Conservation (phyloP, 345 rosid species). For the Laguncularia racemosa region DNA sequence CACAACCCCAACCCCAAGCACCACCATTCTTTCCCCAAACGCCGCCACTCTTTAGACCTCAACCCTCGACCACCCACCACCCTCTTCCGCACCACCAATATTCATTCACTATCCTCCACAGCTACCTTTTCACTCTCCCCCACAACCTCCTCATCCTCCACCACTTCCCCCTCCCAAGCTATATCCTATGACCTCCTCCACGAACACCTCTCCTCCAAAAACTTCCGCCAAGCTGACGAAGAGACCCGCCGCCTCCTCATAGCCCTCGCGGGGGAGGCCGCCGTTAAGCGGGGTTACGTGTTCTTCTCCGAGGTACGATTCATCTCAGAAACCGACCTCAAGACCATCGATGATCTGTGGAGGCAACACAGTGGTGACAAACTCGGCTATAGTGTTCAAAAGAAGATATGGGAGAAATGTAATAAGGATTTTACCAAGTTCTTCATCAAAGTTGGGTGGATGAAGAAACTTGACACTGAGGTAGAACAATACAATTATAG, state of each 20-base stretch:
- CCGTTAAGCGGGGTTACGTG: slow-evolving; percentile 75
- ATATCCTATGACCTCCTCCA: slow-evolving; percentile 57
- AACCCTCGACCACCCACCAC: slow-evolving; percentile 5
- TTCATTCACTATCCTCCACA: slow-evolving; percentile 11
- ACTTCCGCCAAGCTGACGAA: slow-evolving; percentile 85
- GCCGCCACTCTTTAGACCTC: slow-evolving; percentile 17
- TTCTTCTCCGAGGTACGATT: slow-evolving; percentile 93
- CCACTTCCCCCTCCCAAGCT: slow-evolving; percentile 30
- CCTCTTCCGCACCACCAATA: slow-evolving; percentile 4
- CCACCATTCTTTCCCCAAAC: slow-evolving; percentile 23
- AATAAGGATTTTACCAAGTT: slow-evolving; percentile 65
- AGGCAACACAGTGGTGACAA: slow-evolving; percentile 48
- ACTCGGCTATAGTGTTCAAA: slow-evolving; percentile 84
- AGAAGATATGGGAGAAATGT: slow-evolving; percentile 51
- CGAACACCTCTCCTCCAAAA: slow-evolving; percentile 44
- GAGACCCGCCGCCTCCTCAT: slow-evolving; percentile 84
- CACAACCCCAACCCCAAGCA: slow-evolving; percentile 17
- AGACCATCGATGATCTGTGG: slow-evolving; percentile 76
- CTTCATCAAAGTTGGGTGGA: slow-evolving; percentile 83
- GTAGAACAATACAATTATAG: slow-evolving; percentile 77
- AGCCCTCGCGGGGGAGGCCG: slow-evolving; percentile 66
- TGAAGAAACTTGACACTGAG: slow-evolving; percentile 92
- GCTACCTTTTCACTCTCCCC: slow-evolving; percentile 14
- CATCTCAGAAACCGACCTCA: slow-evolving; percentile 51
- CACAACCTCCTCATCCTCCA: slow-evolving; percentile 17